A percentile compares a stretch with the other conserved stretches of the same genome.
These are phyloP conservation scores for Pisolithus tinctorius DNA, from an alignment of 768 basidiomycete genomes.

Conservation along the genomic window DNA sequence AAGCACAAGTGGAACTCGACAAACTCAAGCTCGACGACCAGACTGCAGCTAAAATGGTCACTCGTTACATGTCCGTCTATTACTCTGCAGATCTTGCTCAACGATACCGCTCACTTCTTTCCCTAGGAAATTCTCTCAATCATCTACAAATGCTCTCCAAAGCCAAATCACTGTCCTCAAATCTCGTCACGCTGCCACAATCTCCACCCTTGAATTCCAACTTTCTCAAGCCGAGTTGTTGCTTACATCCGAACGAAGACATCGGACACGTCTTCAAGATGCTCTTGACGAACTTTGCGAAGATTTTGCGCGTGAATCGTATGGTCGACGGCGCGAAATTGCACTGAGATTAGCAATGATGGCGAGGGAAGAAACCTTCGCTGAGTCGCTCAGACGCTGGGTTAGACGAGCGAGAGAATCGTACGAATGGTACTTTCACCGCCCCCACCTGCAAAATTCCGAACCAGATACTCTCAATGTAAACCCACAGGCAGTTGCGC, in stretches of 20 bases:
- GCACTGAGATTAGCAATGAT: conserved; percentile 55
- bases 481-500: not conserved
- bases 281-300: conserved; percentile 66
- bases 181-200: conserved; percentile 54
- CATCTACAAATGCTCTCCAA: conserved; percentile 61
- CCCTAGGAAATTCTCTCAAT: conserved; percentile 76
- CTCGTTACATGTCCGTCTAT: conserved; percentile 71
- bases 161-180: conserved; percentile 51
- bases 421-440: conserved; percentile 20
- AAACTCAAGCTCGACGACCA: conserved; percentile 55
- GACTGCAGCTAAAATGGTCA: conserved; percentile 78
- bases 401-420: conserved; percentile 43
- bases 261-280: conserved; percentile 43
- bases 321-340: conserved; percentile 68
- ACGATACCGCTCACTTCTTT: conserved; percentile 1
- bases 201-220: conserved; percentile 48
- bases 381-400: conserved; percentile 52
- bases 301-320: conserved; percentile 63
- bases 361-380: conserved; percentile 55
- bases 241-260: conserved; percentile 37
- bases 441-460: too few species aligned
- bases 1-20: conserved; percentile 45
- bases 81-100: not conserved
- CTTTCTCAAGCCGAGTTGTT: conserved; percentile 37
- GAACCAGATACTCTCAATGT: too few species aligned